Evolutionary conservation across 2,329 filamentous ascomycete species (phyloP).

Genomic region (Cercospora sp.): DNA sequence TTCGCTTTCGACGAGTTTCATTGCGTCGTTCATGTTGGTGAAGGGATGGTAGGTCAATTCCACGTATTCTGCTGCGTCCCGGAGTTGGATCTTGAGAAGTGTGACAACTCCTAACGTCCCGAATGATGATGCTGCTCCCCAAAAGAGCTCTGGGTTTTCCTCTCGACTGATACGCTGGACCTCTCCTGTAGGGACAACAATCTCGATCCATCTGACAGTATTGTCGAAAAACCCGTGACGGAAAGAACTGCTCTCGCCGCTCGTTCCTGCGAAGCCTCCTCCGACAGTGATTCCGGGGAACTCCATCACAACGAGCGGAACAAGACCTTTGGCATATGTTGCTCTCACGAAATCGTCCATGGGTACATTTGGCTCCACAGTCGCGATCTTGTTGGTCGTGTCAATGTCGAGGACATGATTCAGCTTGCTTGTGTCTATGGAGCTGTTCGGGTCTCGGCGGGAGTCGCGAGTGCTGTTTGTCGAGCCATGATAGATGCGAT

Average conservation of each 20-base stretch:
- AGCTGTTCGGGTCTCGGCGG: constrained; percentile 42
- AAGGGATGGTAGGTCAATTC: constrained; percentile 52
- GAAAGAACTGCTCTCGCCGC: constrained; percentile 67
- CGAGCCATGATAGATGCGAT: constrained; percentile 58
- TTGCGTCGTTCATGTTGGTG: constrained; percentile 43
- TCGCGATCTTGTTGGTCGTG: constrained; percentile 43
- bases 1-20: constrained; percentile 42
- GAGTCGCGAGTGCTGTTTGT: constrained; percentile 52
- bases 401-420: constrained; percentile 51
- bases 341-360: constrained; percentile 65
- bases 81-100: constrained; percentile 52
- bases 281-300: constrained; percentile 67
- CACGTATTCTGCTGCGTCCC: constrained; percentile 50
- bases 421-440: constrained; percentile 52
- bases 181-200: constrained; percentile 63
- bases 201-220: constrained; percentile 62
- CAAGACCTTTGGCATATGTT: constrained; percentile 55
- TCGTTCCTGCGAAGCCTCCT: constrained; percentile 66
- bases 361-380: constrained; percentile 68
- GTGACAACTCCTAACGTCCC: constrained; percentile 69
- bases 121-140: constrained; percentile 64
- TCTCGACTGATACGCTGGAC: constrained; percentile 41
- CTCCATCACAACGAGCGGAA: constrained; percentile 69
- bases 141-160: constrained; percentile 62
- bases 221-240: constrained; percentile 66